Evolutionary conservation across 331 rosid genomes (phyloP), one percentile per base, ranked within the genome.

Genomic region (Phaseolus coccineus): DNA sequence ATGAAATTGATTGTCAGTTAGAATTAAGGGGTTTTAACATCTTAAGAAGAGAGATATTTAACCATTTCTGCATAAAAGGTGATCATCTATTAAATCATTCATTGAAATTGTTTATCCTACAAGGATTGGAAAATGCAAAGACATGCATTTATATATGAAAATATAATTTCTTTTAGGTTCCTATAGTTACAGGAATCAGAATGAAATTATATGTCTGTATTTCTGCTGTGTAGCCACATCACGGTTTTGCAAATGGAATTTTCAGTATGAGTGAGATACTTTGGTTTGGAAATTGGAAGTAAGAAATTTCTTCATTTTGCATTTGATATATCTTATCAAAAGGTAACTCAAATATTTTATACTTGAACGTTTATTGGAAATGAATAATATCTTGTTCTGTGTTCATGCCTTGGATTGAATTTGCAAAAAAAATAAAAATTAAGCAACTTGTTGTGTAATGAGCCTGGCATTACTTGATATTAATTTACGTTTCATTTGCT

Each of bases 401-500:
- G 9, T 67, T 40, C 19, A 51, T 74, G 31, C 28, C 24, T 33
- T 63, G 72, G 59, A 55, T 63, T 30, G n/a, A 46, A 19, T 8
- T 71, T 62, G 35, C 69, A 19, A 80, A 48, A 75, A 37, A 19
- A 19, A 19, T n/a, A 19, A 0, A 19, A 76, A 55, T 65, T 22
- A 22, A 9, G 71, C 73, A 35, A 9, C 68, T 72, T 57, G 37
- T 37, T 80, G 4, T 47, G 30, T 44, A 63, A 1, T n/a, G 5
- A 25, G 13, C 22, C 63, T 51, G 50, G 66, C 63, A 47, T 71
- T 76, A 37, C 31, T 28, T 19, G 8, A 33, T 53, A 25, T 25
- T 46, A 35, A 78, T 55, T 74, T 74, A 44, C 19, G 9, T 71
- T 40, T 70, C 72, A 71, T 53, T 76, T 78, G 44, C 67, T 86